Evolutionary conservation across 2,329 filamentous ascomycete species (phyloP), one percentile per base, ranked within the genome.

Genomic region (Alternaria brassicicola): DNA sequence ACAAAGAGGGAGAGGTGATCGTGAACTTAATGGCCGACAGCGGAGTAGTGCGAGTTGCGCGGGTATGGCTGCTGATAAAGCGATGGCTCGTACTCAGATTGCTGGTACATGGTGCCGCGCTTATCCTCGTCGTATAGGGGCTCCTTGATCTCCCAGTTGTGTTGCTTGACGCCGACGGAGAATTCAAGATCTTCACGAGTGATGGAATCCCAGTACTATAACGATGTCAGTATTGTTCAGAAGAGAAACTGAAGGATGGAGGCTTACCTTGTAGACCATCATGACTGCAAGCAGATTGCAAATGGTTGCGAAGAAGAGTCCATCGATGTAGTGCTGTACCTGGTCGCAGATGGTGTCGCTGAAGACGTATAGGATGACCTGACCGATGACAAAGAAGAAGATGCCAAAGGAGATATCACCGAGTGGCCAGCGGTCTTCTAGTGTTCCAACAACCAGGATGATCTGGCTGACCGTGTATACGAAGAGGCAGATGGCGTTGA

Each of bases 91-190:
- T 87, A 86, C 49, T 81, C 83, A 62, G 87, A 87, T 2, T 85
- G 85, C 63, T 89, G 87, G 77, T 93, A 95, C 43, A 90, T 79
- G 2, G 91, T 93, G 57, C 90, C 86, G 59, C 90, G 88, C 58
- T 94, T 91, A 55, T 95, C 92, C 65, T 95, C 91, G 42, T 89
- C 86, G 17, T 95, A 83, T 10, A 92, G 64, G 6, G 76, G 84
- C 63, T 98, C 94, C 82, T 98, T 98, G 75, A 98, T 90, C 76
- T 99, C 95, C 95, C 95, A 99, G 78, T 95, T 97, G 81, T 97
- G 96, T 80, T 92, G 90, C 77, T 94, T 92, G 58, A 92, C 92
- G 65, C 94, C 94, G 48, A 99, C 95, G 3, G 93, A 97, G 79
- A 99, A 99, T 77, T 99, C 95, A 66, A 99, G 89, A 77, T 99